These are phyloP conservation scores for Dothiorella sarmentorum DNA, from an alignment of 2,329 filamentous ascomycete genomes.

Conservation along the genomic window DNA sequence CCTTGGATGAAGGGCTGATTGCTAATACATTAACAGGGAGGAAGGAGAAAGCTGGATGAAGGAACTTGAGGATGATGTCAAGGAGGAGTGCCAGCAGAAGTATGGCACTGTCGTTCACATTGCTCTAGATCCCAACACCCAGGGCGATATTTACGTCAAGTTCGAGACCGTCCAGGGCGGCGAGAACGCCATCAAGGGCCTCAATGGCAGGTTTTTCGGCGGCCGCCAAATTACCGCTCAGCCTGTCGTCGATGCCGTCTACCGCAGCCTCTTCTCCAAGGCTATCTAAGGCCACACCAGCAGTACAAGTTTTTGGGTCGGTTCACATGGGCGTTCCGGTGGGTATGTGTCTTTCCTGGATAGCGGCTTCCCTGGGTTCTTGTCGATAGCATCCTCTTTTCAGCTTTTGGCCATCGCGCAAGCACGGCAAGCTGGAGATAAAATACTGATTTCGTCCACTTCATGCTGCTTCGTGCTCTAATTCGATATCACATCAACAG, in stretches of 20 bases:
- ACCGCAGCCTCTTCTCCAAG: constrained; percentile 73
- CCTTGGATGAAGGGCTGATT: constrained; percentile 21
- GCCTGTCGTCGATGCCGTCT: constrained; percentile 93
- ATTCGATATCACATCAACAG: background rate
- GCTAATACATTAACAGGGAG: constrained; percentile 60
- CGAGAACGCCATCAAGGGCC: constrained; percentile 94
- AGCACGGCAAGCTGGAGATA: background rate
- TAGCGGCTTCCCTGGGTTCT: constrained; percentile 8
- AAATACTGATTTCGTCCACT: background rate
- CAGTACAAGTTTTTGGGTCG: background rate
- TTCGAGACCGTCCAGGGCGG: constrained; percentile 94
- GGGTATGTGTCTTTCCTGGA: constrained; percentile 14
- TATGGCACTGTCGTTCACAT: constrained; percentile 99
- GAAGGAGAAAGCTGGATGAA: constrained; percentile 85
- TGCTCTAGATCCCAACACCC: constrained; percentile 85
- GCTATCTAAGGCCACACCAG: background rate
- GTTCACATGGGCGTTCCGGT: constrained; percentile 5
- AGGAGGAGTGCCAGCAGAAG: constrained; percentile 86
- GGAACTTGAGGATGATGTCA: constrained; percentile 90
- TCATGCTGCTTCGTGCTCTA: constrained; percentile 3
- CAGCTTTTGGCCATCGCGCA: background rate
- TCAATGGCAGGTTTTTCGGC: constrained; percentile 95
- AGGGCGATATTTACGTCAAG: constrained; percentile 97
- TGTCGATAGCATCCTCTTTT: constrained; percentile 1
- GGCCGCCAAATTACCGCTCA: constrained; percentile 89